These are phyloP conservation scores for Cyclocybe cylindracea DNA, from an alignment of 768 basidiomycete genomes.

Conservation along the genomic window DNA sequence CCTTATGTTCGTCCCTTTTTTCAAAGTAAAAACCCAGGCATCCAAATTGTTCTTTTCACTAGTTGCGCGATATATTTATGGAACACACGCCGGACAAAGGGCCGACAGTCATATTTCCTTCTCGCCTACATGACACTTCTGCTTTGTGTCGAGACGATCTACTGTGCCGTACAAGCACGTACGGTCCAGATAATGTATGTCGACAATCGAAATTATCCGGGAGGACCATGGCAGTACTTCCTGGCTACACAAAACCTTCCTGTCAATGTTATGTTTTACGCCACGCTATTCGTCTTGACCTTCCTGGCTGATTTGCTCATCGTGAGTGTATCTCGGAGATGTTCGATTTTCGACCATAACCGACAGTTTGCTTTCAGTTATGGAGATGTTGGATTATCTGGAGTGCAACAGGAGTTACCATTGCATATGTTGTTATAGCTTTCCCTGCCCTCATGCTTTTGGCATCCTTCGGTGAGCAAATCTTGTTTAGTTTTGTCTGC, in stretches of 20 bases:
- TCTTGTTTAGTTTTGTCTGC: not conserved
- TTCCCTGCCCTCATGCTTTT: conserved; percentile 39
- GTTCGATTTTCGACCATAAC: not conserved
- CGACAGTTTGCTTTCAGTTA: conserved; percentile 23
- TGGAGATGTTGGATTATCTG: conserved; percentile 53
- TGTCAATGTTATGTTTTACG: conserved; percentile 45
- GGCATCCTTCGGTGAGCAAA: conserved; percentile 39
- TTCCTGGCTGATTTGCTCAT: conserved; percentile 44
- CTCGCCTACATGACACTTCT: conserved; percentile 40
- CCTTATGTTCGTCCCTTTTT: not conserved
- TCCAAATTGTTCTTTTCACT: conserved; percentile 38
- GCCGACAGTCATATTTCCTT: conserved; percentile 27
- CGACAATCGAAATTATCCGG: conserved; percentile 41
- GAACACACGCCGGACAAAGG: conserved; percentile 21
- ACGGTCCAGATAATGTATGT: conserved; percentile 43
- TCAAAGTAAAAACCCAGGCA: conserved; percentile 21
- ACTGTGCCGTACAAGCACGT: conserved; percentile 37
- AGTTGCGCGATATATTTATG: conserved; percentile 39
- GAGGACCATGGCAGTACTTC: conserved; percentile 47
- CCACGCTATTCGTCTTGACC: conserved; percentile 42
- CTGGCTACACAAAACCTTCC: conserved; percentile 39
- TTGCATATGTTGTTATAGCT: conserved; percentile 31
- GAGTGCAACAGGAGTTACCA: conserved; percentile 30
- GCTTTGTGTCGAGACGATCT: conserved; percentile 38
- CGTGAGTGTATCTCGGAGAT: conserved; percentile 23